These are phyloP conservation scores for Leishmania turanica DNA, from an alignment of 208 protist genomes.

Conservation along the genomic window DNA sequence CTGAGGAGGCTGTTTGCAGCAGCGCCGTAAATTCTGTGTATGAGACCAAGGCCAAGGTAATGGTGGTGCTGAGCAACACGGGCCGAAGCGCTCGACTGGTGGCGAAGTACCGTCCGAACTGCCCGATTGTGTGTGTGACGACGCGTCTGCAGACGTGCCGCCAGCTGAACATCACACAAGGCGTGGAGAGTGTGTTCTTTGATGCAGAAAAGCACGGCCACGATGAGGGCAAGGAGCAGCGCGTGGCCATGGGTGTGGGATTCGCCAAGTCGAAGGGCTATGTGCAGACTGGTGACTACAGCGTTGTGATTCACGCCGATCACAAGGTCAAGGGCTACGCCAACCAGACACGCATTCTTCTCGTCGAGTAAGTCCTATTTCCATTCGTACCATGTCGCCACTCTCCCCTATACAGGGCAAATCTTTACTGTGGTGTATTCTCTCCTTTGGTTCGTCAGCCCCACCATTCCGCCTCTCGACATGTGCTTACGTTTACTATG, in stretches of 20 bases:
- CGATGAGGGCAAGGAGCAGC: constrained; percentile 75
- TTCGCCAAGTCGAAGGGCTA: constrained; percentile 67
- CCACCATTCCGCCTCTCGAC: background rate
- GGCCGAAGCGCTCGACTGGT: constrained; percentile 94
- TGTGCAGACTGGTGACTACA: constrained; percentile 58
- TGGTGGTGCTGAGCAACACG: constrained; percentile 94
- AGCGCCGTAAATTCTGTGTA: constrained; percentile 95
- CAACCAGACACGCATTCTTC: constrained; percentile 83
- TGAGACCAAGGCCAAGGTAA: constrained; percentile 86
- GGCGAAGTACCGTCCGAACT: constrained; percentile 96
- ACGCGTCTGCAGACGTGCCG: constrained; percentile 83
- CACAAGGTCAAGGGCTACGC: constrained; percentile 89
- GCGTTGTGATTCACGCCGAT: constrained; percentile 83
- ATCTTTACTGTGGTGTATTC: background rate
- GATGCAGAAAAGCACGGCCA: constrained; percentile 62
- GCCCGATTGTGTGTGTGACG: constrained; percentile 95
- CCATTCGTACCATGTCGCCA: background rate
- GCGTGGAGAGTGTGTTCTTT: constrained; percentile 82
- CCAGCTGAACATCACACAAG: constrained; percentile 82
- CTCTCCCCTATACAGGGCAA: background rate
- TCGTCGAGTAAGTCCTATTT: constrained; percentile 35
- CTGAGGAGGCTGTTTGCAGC: constrained; percentile 93
- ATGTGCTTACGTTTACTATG: background rate
- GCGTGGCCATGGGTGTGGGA: constrained; percentile 62
- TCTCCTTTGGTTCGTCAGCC: background rate